Evolutionary conservation across 2,329 filamentous ascomycete species (phyloP), one percentile per base, ranked within the genome.

Genomic region (Aciculosporium take): DNA sequence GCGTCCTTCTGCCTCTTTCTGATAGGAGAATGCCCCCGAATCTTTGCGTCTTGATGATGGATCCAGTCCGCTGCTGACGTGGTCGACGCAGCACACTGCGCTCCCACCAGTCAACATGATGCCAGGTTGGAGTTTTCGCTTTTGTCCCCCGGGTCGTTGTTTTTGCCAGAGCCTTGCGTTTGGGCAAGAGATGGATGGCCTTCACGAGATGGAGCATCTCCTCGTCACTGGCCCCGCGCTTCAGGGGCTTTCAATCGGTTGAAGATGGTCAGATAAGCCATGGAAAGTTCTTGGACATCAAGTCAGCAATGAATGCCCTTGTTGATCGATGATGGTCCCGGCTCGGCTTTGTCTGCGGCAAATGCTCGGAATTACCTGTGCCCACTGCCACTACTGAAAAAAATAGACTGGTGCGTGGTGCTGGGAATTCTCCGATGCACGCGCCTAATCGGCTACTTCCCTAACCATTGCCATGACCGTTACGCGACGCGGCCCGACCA

Each of bases 91-190:
- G 61, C 88, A 94, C 0, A 95, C 80, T 20, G 77, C 77, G 46
- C 83, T 89, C 9, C 86, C 87, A 46, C 89, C 88, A 3, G 85
- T 93, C 51, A 95, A 78, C 86, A 94, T 94, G 77, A 94, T 89
- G 5, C 86, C 87, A 2, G 95, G 69, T 58, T 95, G 88, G 7
- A 94, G 69, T 58, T 95, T 95, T 40, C 88, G 71, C 63, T 94
- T 94, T 59, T 95, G 88, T 0, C 88, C 88, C 7, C 88, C 88
- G 2, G 86, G 94, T 0, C 95, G 67, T n/a, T 0, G 85, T 93
- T 54, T 77, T 79, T 0, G 86, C 75, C 45, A 71, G 67, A 0
- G 87, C 81, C 28, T 76, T 73, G 31, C 77, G 65, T 62, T 95
- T 95, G 40, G 76, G 69, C 18, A 71, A 72, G 2, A 95, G 70